These are phyloP conservation scores for Saccharomyces hybrid DNA, from an alignment of 1,139 yeast species.

Conservation along the genomic window DNA sequence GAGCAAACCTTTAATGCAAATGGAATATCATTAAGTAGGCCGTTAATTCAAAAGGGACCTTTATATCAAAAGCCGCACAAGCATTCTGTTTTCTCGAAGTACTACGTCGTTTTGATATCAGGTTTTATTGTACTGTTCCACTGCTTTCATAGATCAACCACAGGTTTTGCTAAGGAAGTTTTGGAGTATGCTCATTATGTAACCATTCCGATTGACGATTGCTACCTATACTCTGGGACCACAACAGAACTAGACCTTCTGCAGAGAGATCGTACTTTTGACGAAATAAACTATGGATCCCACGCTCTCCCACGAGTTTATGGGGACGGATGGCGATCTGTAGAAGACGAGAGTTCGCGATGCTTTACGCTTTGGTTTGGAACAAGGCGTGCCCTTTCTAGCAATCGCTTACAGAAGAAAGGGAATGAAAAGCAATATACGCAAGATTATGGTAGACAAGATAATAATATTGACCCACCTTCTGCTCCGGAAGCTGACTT, in stretches of 20 bases:
- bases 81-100: slow-evolving; percentile 56
- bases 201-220: slow-evolving; percentile 54
- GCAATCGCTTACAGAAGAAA: not conserved
- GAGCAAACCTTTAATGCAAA: slow-evolving; percentile 48
- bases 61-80: slow-evolving; percentile 62
- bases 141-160: slow-evolving; percentile 36
- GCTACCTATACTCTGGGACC: slow-evolving; percentile 71
- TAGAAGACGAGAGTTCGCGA: slow-evolving; percentile 63
- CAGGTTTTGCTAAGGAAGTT: slow-evolving; percentile 41
- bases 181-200: slow-evolving; percentile 42
- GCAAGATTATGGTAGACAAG: not conserved
- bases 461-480: not conserved
- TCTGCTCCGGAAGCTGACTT: not conserved
- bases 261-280: slow-evolving; percentile 40
- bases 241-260: slow-evolving; percentile 52
- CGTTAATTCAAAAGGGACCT: slow-evolving; percentile 53
- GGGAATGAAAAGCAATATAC: slow-evolving; percentile 1
- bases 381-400: slow-evolving; percentile 41
- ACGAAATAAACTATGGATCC: slow-evolving; percentile 45
- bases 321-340: slow-evolving; percentile 75
- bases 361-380: slow-evolving; percentile 86
- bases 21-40: slow-evolving; percentile 48
- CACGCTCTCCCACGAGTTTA: slow-evolving; percentile 62
- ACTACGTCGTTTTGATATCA: slow-evolving; percentile 59
- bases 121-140: slow-evolving; percentile 52